Evolutionary conservation across 139 green algal species (phyloP).

Genomic region (Closterium sp.): DNA sequence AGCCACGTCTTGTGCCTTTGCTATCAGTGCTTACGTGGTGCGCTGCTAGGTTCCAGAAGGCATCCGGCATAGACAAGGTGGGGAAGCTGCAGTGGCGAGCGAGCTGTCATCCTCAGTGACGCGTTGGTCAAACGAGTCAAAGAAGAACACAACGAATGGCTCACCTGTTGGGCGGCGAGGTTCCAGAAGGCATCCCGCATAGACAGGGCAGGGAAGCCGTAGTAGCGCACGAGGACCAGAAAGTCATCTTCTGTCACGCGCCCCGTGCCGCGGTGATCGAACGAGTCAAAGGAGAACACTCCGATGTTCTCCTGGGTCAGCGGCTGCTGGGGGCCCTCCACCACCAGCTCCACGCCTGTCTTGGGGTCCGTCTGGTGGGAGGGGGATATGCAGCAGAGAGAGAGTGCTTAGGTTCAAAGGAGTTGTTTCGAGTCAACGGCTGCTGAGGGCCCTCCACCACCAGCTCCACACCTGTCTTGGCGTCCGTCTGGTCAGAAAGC

Average conservation of each 20-base stretch:
- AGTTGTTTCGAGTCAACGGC: too few species aligned
- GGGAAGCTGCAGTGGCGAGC: too few species aligned
- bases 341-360: background rate
- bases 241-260: background rate
- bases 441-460: too few species aligned
- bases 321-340: background rate
- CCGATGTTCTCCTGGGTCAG: background rate
- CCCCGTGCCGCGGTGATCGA: background rate
- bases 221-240: background rate
- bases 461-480: too few species aligned
- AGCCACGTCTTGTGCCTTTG: too few species aligned
- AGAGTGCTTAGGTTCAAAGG: background rate
- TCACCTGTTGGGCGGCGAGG: background rate
- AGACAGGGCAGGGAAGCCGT: background rate
- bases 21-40: too few species aligned
- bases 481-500: too few species aligned
- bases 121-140: too few species aligned
- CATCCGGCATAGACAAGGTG: too few species aligned
- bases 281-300: background rate
- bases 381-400: background rate
- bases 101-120: too few species aligned
- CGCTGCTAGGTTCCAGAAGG: too few species aligned
- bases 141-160: too few species aligned
- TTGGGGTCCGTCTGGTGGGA: background rate
- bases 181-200: background rate